Conservation (phyloP, 176 grass and related monocot species). For the Carex littledalei region DNA sequence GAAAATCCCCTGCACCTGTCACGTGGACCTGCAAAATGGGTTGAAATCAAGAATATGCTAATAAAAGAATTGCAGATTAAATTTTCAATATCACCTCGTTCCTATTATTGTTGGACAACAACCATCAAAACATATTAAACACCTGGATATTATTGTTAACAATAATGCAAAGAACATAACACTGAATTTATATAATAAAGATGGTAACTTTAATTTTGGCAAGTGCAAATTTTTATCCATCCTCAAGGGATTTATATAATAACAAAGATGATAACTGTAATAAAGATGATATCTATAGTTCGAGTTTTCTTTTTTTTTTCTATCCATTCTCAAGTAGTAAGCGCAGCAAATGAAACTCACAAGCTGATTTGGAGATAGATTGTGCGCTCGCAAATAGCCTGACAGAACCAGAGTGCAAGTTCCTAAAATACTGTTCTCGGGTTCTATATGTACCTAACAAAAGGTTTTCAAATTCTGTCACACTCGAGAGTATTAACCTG, state of each 20-base stretch:
- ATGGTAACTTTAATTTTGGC: not conserved
- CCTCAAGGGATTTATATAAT: not conserved
- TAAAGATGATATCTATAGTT: not conserved
- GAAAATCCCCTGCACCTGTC: conserved; percentile 87
- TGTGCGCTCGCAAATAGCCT: conserved; percentile 76
- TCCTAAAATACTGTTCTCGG: conserved; percentile 40
- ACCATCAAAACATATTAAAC: not conserved
- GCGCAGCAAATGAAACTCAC: conserved; percentile 35
- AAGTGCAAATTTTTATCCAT: not conserved
- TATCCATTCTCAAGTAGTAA: not conserved
- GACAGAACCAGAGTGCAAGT: conserved; percentile 71
- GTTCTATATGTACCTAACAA: conserved; percentile 35
- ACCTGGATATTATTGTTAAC: not conserved
- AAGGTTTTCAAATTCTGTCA: not conserved
- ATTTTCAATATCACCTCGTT: not conserved
- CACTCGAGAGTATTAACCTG: conserved; percentile 14
- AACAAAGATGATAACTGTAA: not conserved
- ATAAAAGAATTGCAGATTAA: not conserved
- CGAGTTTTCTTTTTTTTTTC: not conserved
- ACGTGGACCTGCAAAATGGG: conserved; percentile 72
- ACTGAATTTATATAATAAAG: not conserved
- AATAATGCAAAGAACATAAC: not conserved
- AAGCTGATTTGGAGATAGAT: conserved; percentile 83
- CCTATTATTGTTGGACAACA: not conserved
- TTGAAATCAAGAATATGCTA: conserved; percentile 31